Evolutionary conservation across 352 stramenopile species (phyloP).

Genomic region (Phytophthora sp.): DNA sequence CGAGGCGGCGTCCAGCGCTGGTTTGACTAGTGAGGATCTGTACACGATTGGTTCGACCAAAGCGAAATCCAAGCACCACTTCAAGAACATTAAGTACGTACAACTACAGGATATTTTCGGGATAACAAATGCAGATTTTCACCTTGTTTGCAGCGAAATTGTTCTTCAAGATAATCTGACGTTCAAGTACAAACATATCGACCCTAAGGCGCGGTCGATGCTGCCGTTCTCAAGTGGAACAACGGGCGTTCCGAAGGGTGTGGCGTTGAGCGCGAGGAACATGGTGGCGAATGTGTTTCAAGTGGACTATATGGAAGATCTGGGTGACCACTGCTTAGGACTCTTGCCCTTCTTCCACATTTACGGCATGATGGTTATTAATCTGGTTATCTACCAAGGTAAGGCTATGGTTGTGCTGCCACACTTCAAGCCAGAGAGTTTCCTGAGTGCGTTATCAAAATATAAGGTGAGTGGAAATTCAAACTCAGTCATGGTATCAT

Average conservation of each 20-base stretch:
- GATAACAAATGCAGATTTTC: background rate
- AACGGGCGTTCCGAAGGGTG: slow-evolving; percentile 87
- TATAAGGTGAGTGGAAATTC: slow-evolving; percentile 44
- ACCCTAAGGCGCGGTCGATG: slow-evolving; percentile 57
- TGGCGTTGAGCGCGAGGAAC: slow-evolving; percentile 87
- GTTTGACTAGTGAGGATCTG: slow-evolving; percentile 36
- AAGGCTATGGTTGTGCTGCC: slow-evolving; percentile 87
- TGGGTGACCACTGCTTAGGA: slow-evolving; percentile 54
- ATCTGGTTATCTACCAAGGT: slow-evolving; percentile 85
- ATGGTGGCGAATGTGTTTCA: slow-evolving; percentile 92
- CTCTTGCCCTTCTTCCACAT: slow-evolving; percentile 97
- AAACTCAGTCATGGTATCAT: background rate
- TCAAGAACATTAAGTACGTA: slow-evolving; percentile 50
- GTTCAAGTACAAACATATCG: slow-evolving; percentile 43
- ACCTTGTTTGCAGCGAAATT: background rate
- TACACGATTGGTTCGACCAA: slow-evolving; percentile 43
- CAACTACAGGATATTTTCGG: background rate
- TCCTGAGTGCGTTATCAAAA: slow-evolving; percentile 77
- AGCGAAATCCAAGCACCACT: slow-evolving; percentile 9
- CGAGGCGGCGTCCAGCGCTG: slow-evolving; percentile 32
- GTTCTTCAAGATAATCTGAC: no score
- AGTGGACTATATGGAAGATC: slow-evolving; percentile 68
- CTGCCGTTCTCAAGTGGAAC: slow-evolving; percentile 95
- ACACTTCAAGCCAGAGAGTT: slow-evolving; percentile 90
- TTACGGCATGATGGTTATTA: slow-evolving; percentile 88